These are phyloP conservation scores for Colletotrichum camelliae DNA, from an alignment of 2,329 filamentous ascomycete genomes.

Conservation along the genomic window DNA sequence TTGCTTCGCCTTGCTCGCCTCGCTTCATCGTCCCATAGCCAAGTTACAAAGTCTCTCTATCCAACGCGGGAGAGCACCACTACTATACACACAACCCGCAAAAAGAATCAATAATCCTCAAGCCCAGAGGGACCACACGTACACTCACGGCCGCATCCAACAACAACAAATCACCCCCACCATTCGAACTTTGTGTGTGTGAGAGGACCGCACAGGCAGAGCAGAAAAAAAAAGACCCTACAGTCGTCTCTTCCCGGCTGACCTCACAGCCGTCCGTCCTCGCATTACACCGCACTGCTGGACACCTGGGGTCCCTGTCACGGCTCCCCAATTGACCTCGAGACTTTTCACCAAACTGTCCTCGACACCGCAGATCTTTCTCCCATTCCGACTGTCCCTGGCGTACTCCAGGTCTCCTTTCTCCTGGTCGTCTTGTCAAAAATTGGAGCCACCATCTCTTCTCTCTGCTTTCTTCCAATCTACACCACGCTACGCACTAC, in stretches of 20 bases:
- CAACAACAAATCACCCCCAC: neutral
- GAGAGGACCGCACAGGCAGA: neutral
- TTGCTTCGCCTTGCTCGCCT: slow-evolving; percentile 1
- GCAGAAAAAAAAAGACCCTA: neutral
- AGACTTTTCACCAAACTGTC: slow-evolving; percentile 18
- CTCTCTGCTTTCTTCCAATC: neutral
- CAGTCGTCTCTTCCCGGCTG: neutral
- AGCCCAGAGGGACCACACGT: neutral
- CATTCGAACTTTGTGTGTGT: neutral
- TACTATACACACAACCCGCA: neutral
- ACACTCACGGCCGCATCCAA: neutral
- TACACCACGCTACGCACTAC: slow-evolving; percentile 15
- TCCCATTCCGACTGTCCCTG: slow-evolving; percentile 13
- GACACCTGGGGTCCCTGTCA: slow-evolving; percentile 14
- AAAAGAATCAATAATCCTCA: neutral
- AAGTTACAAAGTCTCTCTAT: too few relatives aligned
- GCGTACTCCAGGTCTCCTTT: slow-evolving; percentile 20
- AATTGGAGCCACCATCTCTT: slow-evolving; percentile 18
- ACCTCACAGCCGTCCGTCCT: neutral
- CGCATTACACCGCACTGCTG: slow-evolving; percentile 8
- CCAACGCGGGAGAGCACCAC: too few relatives aligned
- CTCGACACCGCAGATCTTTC: slow-evolving; percentile 16
- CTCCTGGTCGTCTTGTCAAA: slow-evolving; percentile 19
- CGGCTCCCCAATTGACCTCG: slow-evolving; percentile 16
- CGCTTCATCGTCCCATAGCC: neutral